Evolutionary conservation across 495 filamentous ascomycete species (phyloP), one percentile per base, ranked within the genome.

Genomic region (Penicillium nucicola): DNA sequence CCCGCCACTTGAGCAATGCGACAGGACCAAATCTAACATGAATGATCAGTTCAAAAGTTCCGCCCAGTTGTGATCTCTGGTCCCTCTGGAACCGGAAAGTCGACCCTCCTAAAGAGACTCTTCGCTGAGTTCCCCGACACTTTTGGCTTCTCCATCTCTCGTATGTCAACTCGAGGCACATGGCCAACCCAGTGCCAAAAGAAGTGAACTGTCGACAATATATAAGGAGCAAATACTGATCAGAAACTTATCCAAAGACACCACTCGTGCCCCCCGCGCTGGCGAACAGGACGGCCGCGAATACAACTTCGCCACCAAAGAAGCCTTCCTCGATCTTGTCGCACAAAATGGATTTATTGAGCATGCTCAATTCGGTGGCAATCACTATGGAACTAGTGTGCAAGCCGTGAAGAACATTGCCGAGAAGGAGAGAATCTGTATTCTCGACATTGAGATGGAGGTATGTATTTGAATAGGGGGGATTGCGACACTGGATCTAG

Each of bases 401-500:
- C 73, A 78, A 55, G 88, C 88, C 4, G 85, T 97, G 51, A 80
- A 84, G 68, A 79, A 89, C 49, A 82, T 93, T 53, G 78, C 80
- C 5, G 79, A 80, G 52, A 79, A 84, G 49, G 59, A 64, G 31
- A 60, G 66, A 28, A 74, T 78, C 23, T 74, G 70, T 42, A 69
- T 78, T 4, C 58, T 78, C 32, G 76, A 98, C 68, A 98, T 97
- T 65, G 93, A 97, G 77, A 92, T 96, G 85, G 91, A 96, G 83
- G 82, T 81, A 52, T 40, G 40, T 61, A 56, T 23, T 2, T n/a
- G 22, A 23, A 23, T 23, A 23, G 22, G 7, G 22, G 22, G 22
- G 7, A 7, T 23, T 2, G 22, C 22, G 1, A 23, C 22, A 0
- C 22, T 23, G 37, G 47, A 62, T 4, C 39, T 57, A 32, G 49